Evolutionary conservation across 2,329 filamentous ascomycete genomes (phyloP), one percentile per base, ranked within the genome.

Genomic region (Pseudofabraea citricarpa): DNA sequence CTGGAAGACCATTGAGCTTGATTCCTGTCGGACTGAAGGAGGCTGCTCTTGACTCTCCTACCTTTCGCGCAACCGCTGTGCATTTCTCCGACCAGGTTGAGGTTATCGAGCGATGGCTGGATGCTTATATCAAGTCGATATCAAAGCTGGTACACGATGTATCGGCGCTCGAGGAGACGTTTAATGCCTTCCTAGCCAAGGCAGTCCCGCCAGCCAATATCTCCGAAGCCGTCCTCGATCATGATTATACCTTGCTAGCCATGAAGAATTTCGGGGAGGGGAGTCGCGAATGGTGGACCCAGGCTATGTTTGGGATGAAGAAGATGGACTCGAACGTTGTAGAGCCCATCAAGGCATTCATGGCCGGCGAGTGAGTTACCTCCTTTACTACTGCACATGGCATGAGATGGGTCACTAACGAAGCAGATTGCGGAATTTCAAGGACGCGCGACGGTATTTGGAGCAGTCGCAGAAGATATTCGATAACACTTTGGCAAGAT

Each of bases 71-170:
- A 36, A 87, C 87, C 18, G 80, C 88, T 32, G 70, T 85, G 36
- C 89, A 96, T 68, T 95, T 95, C 61, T 77, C 81, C 50, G 93
- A 97, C 53, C 91, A 98, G 69, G 80, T 95, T 57, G 93, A 97
- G 53, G 77, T 81, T 44, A 78, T 97, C 47, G 93, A 97, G 66
- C 82, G 80, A 74, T 98, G 93, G 93, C 85, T 98, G 22, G 90
- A 85, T 43, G 74, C 74, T 37, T 87, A 84, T 58, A 66, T 82
- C 46, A 81, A 74, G 62, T 73, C 81, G 12, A 75, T 81, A 6
- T 73, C 72, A 18, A 81, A 76, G 61, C 69, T 88, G 21, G 72
- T 76, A 13, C 65, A 74, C 44, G 83, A 87, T 61, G 75, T 94
- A 48, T 72, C 79, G 40, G 76, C 79, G 2, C 76, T 98, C 52